Evolutionary conservation across 306 rosid species (phyloP).

Genomic region (Hippophae gyantsensis): DNA sequence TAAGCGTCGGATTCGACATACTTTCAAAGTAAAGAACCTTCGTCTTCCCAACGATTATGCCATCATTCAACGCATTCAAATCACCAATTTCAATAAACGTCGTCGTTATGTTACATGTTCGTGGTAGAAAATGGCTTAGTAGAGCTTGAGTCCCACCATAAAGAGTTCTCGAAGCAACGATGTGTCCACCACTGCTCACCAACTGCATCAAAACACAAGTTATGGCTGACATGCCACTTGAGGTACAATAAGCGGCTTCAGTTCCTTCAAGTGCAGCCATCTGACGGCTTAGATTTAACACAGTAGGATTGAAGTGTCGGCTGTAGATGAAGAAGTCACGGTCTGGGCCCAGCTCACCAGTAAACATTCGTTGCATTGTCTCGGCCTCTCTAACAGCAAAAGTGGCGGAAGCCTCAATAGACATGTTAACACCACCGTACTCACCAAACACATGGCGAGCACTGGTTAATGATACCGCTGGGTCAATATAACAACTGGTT

Average conservation of each 20-base stretch:
- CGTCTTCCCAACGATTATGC: conserved; percentile 53
- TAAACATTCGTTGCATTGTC: conserved; percentile 73
- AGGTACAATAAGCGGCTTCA: conserved; percentile 91
- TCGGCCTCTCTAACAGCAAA: conserved; percentile 98
- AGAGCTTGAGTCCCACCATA: conserved; percentile 96
- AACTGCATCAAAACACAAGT: conserved; percentile 55
- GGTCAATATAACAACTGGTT: conserved; percentile 23
- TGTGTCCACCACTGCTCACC: conserved; percentile 49
- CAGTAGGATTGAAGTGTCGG: conserved; percentile 97
- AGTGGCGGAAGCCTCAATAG: conserved; percentile 93
- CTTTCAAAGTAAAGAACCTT: conserved; percentile 65
- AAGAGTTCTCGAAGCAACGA: conserved; percentile 50
- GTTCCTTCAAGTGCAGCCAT: conserved; percentile 91
- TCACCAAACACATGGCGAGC: conserved; percentile 92
- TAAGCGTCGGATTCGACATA: conserved; percentile 63
- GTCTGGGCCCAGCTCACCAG: conserved; percentile 86
- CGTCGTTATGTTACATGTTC: conserved; percentile 51
- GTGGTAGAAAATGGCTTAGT: conserved; percentile 50
- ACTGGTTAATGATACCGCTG: conserved; percentile 59
- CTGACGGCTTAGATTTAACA: conserved; percentile 69
- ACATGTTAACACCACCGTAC: conserved; percentile 98
- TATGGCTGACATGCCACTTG: conserved; percentile 91
- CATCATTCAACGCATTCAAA: conserved; percentile 36
- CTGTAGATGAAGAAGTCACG: conserved; percentile 88
- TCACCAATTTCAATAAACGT: conserved; percentile 55